Conservation (phyloP, 495 filamentous ascomycete species). For the Thozetella sp. region DNA sequence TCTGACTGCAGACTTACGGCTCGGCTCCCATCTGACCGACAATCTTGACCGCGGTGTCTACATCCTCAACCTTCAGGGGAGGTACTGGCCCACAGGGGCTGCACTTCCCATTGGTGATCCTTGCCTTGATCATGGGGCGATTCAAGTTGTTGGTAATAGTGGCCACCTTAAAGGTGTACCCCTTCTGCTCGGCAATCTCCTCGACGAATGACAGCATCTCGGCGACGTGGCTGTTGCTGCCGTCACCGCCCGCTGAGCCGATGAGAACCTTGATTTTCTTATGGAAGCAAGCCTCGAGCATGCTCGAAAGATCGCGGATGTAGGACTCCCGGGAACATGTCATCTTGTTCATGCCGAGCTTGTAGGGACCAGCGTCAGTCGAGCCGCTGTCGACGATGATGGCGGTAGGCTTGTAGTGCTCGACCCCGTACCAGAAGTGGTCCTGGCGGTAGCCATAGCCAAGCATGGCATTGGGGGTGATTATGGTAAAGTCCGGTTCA, state of each 20-base stretch:
- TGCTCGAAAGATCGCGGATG: not conserved
- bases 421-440: constrained; percentile 1
- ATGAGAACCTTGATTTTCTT: constrained; percentile 1
- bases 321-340: not conserved
- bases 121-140: not conserved
- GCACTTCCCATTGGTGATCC: not conserved
- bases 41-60: not conserved
- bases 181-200: not conserved
- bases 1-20: no score
- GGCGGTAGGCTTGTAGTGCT: not conserved
- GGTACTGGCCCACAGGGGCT: not conserved
- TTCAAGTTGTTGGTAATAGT: not conserved
- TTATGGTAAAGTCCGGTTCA: not conserved
- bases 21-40: not conserved
- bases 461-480: not conserved
- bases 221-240: not conserved
- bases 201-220: not conserved
- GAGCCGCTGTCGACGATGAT: constrained; percentile 1
- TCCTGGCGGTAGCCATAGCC: not conserved
- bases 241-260: not conserved
- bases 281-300: constrained; percentile 1
- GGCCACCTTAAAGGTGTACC: not conserved
- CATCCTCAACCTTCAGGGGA: not conserved
- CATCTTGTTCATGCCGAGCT: constrained; percentile 1
- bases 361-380: not conserved